Base-by-base conservation (phyloP, 2,329 filamentous ascomycete species). In the Nannizziopsis arthrosporioides region DNA sequence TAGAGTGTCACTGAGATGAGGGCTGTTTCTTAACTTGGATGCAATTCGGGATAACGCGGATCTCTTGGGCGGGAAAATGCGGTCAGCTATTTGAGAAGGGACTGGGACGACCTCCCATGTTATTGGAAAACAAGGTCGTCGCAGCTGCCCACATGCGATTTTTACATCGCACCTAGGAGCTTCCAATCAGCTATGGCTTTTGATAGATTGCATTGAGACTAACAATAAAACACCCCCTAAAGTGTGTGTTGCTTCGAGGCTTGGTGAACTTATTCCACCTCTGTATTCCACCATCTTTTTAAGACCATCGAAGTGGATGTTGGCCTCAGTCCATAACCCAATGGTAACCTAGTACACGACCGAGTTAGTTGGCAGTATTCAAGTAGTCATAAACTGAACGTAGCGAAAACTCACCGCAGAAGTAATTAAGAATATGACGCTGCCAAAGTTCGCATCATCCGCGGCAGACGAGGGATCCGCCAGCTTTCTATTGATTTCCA, bases 241-340 rank as follows among this genome's bases (percentile, higher is more conserved):
- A 36, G 60, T 54, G 2, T 56, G 57, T 11, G 57, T 54, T 15
- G 52, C 53, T 36, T 55, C 55, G 18, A 63, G 57, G 42, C 55
- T 56, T 14, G 58, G 50, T 35, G 55, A 46, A 22, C 50, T 50
- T 39, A 64, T 60, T 2, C 62, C 63, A 27, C 65, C 64, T 5
- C 64, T 60, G n/a, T 63, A 51, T 3, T 63, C 61, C 10, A 68
- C 62, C 61, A 68, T 64, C 9, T 56, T 57, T 47, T 60, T 61
- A 9, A 69, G 56, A 2, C 65, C 65, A 30, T 56, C 55, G 7
- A 68, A 55, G 51, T 70, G 67, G 17, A 68, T 61, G 35, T 57
- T 58, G 12, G 62, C 62, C 54, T 68, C 65, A 35, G 60, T 58
- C 44, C 67, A 67, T 32, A 63, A 54, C 8, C 64, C 66, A 41